These are phyloP conservation scores for Camelina neglecta DNA, from an alignment of 345 rosid genomes.

Conservation along the genomic window DNA sequence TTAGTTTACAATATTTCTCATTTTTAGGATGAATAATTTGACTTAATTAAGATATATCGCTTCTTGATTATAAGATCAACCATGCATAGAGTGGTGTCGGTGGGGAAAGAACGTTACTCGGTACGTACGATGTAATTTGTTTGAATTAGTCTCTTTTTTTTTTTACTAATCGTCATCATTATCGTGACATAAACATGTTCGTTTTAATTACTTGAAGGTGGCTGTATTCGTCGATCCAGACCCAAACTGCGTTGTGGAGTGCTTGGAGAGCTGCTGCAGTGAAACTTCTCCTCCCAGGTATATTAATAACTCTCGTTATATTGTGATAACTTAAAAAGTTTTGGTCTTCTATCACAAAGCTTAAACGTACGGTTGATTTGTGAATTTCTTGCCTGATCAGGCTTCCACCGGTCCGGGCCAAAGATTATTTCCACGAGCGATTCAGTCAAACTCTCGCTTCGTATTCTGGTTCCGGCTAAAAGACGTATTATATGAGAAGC, in stretches of 20 bases:
- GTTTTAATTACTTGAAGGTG: slow-evolving; percentile 45
- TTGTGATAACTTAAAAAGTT: not conserved
- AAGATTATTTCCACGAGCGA: slow-evolving; percentile 69
- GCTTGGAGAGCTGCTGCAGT: slow-evolving; percentile 75
- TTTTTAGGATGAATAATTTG: not conserved
- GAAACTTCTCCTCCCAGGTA: slow-evolving; percentile 68
- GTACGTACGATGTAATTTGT: slow-evolving; percentile 55
- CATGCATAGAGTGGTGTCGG: slow-evolving; percentile 77
- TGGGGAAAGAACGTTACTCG: slow-evolving; percentile 78
- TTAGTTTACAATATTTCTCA: not conserved
- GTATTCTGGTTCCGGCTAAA: slow-evolving; percentile 22
- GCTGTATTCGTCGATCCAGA: slow-evolving; percentile 74
- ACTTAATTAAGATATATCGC: not conserved
- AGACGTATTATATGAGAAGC: not conserved
- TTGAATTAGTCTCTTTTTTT: slow-evolving; percentile 2
- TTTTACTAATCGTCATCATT: not conserved
- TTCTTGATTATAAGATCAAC: slow-evolving; percentile 59
- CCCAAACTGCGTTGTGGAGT: slow-evolving; percentile 65
- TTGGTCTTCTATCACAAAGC: not conserved
- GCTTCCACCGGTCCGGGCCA: slow-evolving; percentile 67
- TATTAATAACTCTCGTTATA: not conserved
- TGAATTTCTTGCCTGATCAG: slow-evolving; percentile 43
- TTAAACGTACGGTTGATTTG: not conserved
- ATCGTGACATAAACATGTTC: not conserved
- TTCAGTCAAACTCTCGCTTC: slow-evolving; percentile 47